These are phyloP conservation scores for Helicocarpus griseus DNA, from an alignment of 2,329 filamentous ascomycete genomes.

Conservation along the genomic window DNA sequence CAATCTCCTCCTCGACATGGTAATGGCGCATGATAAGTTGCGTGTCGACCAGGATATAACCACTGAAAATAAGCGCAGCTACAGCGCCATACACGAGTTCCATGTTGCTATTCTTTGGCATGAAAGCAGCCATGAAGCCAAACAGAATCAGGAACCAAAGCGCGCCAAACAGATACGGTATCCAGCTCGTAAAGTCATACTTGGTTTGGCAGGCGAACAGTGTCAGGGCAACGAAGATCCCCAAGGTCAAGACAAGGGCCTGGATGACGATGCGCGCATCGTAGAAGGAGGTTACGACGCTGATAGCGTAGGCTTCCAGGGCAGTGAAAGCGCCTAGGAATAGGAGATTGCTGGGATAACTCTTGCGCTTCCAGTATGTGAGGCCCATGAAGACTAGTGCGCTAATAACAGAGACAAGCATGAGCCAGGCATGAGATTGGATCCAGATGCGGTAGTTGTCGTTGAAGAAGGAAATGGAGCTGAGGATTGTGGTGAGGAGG, in stretches of 20 bases:
- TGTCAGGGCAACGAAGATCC: conserved; percentile 54
- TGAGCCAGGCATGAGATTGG: conserved; percentile 69
- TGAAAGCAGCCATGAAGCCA: conserved; percentile 84
- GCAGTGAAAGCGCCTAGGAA: conserved; percentile 87
- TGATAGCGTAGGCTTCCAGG: conserved; percentile 87
- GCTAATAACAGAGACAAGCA: conserved; percentile 79
- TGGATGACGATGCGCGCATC: conserved; percentile 74
- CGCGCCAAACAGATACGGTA: conserved; percentile 84
- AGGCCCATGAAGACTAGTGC: conserved; percentile 75
- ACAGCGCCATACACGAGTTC: conserved; percentile 79
- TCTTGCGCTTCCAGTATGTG: conserved; percentile 93
- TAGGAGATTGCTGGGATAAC: conserved; percentile 85
- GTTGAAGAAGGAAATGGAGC: conserved; percentile 79
- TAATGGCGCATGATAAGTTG: conserved; percentile 93
- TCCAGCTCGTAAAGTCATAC: conserved; percentile 97
- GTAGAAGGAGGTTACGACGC: conserved; percentile 87
- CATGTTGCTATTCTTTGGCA: conserved; percentile 69
- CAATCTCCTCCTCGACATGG: conserved; percentile 96
- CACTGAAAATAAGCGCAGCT: conserved; percentile 80
- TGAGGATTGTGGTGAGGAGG: conserved; percentile 69
- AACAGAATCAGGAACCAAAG: conserved; percentile 89
- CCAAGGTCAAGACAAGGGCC: conserved; percentile 73
- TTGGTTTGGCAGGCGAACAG: conserved; percentile 94
- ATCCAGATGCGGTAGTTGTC: conserved; percentile 74
- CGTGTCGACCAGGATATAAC: conserved; percentile 91